Percentiles rank a stretch among this genome's conserved stretches.
These are phyloP conservation scores for Fraxinus xanthoxyloides DNA, from an alignment of 305 asterid genomes.

Conservation along the genomic window DNA sequence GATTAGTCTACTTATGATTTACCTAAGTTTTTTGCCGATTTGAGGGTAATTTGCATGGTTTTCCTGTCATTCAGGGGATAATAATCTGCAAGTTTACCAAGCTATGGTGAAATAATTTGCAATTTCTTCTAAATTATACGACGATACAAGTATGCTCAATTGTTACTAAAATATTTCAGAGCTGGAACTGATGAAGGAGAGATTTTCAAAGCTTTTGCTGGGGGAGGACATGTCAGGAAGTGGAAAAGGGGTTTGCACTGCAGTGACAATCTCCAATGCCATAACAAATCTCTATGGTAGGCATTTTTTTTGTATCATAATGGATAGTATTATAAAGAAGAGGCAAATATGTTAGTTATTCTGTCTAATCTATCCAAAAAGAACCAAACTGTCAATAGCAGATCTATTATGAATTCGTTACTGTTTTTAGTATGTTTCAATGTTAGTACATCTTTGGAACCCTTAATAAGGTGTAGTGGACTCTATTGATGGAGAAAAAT, in stretches of 20 bases:
- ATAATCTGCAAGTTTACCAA: not conserved
- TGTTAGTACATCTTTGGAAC: not conserved
- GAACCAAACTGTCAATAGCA: not conserved
- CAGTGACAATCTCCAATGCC: conserved; percentile 45
- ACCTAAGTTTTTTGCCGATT: not conserved
- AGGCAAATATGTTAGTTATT: not conserved
- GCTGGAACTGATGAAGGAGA: conserved; percentile 50
- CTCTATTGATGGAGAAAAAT: not conserved
- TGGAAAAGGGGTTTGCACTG: conserved; percentile 45
- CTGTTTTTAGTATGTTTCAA: not conserved
- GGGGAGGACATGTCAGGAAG: conserved; percentile 58
- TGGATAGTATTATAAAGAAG: not conserved
- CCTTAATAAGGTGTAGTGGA: not conserved
- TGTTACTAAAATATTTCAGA: conserved; percentile 19
- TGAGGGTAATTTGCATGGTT: not conserved
- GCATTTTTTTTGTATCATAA: not conserved
- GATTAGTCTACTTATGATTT: not conserved
- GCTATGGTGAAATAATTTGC: not conserved
- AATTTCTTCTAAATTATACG: not conserved
- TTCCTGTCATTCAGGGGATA: not conserved
- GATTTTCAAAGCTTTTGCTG: conserved; percentile 42
- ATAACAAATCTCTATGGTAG: conserved; percentile 50
- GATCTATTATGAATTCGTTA: not conserved
- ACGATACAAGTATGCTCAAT: not conserved
- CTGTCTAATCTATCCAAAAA: not conserved